Base-by-base conservation (phyloP, 1,139 yeast genomes). In the Nakaseomyces bracarensis region DNA sequence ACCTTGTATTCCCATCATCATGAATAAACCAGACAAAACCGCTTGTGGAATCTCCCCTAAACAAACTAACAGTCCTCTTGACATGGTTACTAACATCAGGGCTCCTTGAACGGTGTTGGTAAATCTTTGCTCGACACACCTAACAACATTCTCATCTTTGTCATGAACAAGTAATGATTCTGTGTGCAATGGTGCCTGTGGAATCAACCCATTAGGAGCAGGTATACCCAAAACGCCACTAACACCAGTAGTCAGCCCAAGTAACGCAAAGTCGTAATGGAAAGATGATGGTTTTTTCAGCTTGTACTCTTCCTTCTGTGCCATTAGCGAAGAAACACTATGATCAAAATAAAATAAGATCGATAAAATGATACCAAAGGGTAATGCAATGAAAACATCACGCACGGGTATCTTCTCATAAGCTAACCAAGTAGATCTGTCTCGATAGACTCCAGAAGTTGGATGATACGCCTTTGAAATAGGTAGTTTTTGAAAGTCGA, bases 151-250 rank as follows among this genome's bases (percentile, higher is more conserved):
- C 8, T 71, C 66, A 10, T 65, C 47, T 39, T 64, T 63, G 46
- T 75, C 75, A 48, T 71, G 73, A 3, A 85, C 79, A 35, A 86
- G 76, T 28, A 91, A 64, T 0, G 95, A 78, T 42, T 72, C 75
- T 0, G 97, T 87, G 55, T 91, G 98, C 35, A 91, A 62, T 0
- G 97, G 98, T 0, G 97, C 97, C 61, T 91, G 98, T 0, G 98
- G 98, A 34, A 91, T 89, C 29, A 91, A 68, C 0, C 98, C 98
- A 63, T 91, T 91, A 0, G 97, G 97, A 2, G 96, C 87, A 0
- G 97, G 98, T 1, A 91, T 71, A 0, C 98, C 98, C 10, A 91
- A 57, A 1, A 89, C 63, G 0, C 97, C 97, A 3, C 95, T 71
- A 2, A 89, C 60, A 0, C 95, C 94, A 0, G 97, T 91, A 4